Percentiles rank a stretch among this genome's conserved stretches.
phyloP scores from a whole-genome alignment of 116 monocot species.

The Cymodocea nodosa region DNA sequence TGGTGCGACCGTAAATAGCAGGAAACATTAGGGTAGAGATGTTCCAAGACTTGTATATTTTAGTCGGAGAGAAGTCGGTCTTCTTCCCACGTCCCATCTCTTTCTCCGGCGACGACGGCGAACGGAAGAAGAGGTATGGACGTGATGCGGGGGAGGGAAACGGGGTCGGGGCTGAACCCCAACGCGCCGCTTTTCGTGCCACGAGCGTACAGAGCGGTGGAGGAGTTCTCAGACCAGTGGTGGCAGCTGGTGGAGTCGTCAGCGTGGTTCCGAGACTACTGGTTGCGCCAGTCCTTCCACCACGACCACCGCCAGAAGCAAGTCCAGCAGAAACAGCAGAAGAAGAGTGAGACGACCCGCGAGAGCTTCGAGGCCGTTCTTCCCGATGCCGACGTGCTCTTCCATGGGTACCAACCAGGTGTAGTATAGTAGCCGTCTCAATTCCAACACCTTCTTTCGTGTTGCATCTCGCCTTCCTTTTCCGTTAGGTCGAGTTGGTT shows the following conservation, averaged over 20 bases:
- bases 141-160: neutral
- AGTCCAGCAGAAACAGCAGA: neutral
- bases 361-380: neutral
- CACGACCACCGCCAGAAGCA: neutral
- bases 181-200: slow-evolving; percentile 89
- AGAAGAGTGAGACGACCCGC: slow-evolving; percentile 1
- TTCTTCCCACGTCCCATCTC: no score
- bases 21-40: no score
- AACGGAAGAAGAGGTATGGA: neutral
- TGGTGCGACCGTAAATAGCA: no score
- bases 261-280: slow-evolving; percentile 70
- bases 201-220: slow-evolving; percentile 53
- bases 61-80: no score
- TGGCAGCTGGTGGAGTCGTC: slow-evolving; percentile 68
- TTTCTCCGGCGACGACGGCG: no score
- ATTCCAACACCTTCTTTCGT: neutral
- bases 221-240: slow-evolving; percentile 88
- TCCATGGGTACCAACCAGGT: slow-evolving; percentile 21
- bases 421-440: neutral
- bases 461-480: neutral
- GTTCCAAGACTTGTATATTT: no score
- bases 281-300: slow-evolving; percentile 21
- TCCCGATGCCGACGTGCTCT: slow-evolving; percentile 15
- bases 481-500: neutral
- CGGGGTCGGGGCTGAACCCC: slow-evolving; percentile 38